Evolutionary conservation across 2,329 filamentous ascomycete genomes (phyloP).

Genomic region (Ceratocystis eucalypticola): DNA sequence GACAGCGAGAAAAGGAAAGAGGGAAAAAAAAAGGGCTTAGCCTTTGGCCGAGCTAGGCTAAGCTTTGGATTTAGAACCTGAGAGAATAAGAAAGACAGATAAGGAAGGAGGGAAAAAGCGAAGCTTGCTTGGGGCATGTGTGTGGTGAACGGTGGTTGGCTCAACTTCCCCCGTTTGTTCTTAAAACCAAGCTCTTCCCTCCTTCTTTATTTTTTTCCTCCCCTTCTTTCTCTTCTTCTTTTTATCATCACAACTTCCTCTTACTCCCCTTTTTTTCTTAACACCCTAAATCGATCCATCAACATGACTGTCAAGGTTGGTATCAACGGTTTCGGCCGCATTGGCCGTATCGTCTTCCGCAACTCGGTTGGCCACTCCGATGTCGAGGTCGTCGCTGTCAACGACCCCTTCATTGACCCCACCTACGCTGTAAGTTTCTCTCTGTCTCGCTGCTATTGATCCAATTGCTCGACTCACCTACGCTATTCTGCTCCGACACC

Average conservation of each 20-base stretch:
- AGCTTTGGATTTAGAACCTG: constrained; percentile 1
- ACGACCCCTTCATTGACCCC: constrained; percentile 98
- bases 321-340: constrained; percentile 99
- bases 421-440: constrained; percentile 76
- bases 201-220: constrained; percentile 5
- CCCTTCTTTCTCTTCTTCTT: constrained; percentile 1
- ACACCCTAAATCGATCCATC: constrained; percentile 18
- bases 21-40: neutral
- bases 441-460: constrained; percentile 11
- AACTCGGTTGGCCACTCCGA: constrained; percentile 85
- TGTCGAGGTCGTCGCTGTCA: constrained; percentile 88
- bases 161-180: constrained; percentile 3
- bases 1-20: neutral
- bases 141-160: neutral
- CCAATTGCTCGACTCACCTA: neutral
- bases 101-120: neutral
- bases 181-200: constrained; percentile 10
- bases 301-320: constrained; percentile 58
- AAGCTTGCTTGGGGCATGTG: neutral
- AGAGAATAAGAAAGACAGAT: constrained; percentile 4
- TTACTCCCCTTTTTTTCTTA: neutral
- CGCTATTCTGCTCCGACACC: constrained; percentile 12
- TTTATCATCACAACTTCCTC: neutral
- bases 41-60: neutral
- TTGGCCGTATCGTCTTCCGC: constrained; percentile 98